A percentile compares a stretch with the other conserved stretches of the same genome.
These are phyloP conservation scores for Hypoxylon perforatum DNA, from an alignment of 495 filamentous ascomycete species.

Conservation along the genomic window DNA sequence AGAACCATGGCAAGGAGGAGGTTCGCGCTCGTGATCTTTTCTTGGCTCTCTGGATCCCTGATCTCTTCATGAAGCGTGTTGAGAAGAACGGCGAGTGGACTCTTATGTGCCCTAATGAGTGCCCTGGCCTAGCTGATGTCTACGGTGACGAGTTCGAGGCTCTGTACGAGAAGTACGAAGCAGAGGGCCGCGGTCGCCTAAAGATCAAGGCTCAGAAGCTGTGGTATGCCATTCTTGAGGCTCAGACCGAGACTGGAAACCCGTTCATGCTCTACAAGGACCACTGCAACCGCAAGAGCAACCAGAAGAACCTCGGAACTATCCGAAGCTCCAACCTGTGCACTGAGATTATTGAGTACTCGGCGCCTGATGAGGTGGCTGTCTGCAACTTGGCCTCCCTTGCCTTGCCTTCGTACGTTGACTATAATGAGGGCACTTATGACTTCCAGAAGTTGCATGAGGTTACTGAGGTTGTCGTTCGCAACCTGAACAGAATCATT, in stretches of 20 bases:
- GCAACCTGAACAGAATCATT: constrained; percentile 97
- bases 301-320: constrained; percentile 98
- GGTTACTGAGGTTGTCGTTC: constrained; percentile 86
- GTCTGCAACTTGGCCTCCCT: constrained; percentile 98
- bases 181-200: constrained; percentile 85
- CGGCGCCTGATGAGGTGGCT: constrained; percentile 94
- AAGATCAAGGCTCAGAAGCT: constrained; percentile 98
- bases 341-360: constrained; percentile 98
- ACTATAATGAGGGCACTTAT: constrained; percentile 81
- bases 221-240: constrained; percentile 97
- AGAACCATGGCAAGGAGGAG: constrained; percentile 99
- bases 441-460: constrained; percentile 97
- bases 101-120: constrained; percentile 96
- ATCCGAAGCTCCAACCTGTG: constrained; percentile 98
- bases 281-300: constrained; percentile 96
- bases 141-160: constrained; percentile 97
- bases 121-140: constrained; percentile 92
- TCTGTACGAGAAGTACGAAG: constrained; percentile 94
- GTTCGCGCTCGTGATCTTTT: constrained; percentile 96
- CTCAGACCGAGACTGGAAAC: constrained; percentile 98
- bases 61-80: constrained; percentile 99
- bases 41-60: constrained; percentile 97
- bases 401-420: constrained; percentile 88
- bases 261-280: constrained; percentile 99
- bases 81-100: constrained; percentile 97